Base-by-base conservation (phyloP, 2,329 filamentous ascomycete species). In the Corynespora cassiicola region DNA sequence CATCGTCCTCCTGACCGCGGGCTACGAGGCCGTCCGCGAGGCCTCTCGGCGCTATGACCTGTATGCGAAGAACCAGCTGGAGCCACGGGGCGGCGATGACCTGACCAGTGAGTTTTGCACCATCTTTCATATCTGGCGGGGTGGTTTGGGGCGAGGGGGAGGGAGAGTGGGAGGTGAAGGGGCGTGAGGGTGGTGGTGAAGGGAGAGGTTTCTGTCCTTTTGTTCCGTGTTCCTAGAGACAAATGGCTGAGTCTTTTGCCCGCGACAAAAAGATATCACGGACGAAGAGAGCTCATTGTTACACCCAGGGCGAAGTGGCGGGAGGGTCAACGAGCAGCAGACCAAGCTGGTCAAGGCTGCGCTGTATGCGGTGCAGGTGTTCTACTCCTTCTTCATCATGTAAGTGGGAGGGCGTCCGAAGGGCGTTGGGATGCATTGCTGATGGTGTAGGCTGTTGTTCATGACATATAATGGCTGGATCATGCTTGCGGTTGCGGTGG, bases 381-480 rank as follows among this genome's bases (percentile, higher is more conserved):
- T 97, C 70, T 99, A 99, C 70, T 95, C 91, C 30, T 97, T 99
- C 63, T 97, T 99, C 79, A 91, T 99, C 66, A 99, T 99, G 94
- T 96, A 69, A 84, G 92, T 85, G n/a, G 6, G 8, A 20, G 29
- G 35, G 24, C 24, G 8, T 11, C 21, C 5, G 7, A 12, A 29
- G 7, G 7, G n/a, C n/a, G n/a, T n/a, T n/a, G 10, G 12, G 26
- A 8, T 4, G 21, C 34, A 24, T n/a, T n/a, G 25, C 39, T 59
- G 39, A 63, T 50, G 36, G 31, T 28, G n/a, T 43, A 97, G 92
- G 94, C 78, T 99, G 45, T 74, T 99, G 15, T 99, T 99, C 72
- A 99, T 99, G 94, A 99, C 94, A n/a, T 99, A 99, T 74, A 99
- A 99, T 61, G 94, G 94, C 39, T 95, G 88, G 85, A 85, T 99